Evolutionary conservation across 2,329 filamentous ascomycete genomes (phyloP).

Genomic region (Trichophyton schoenleinii): DNA sequence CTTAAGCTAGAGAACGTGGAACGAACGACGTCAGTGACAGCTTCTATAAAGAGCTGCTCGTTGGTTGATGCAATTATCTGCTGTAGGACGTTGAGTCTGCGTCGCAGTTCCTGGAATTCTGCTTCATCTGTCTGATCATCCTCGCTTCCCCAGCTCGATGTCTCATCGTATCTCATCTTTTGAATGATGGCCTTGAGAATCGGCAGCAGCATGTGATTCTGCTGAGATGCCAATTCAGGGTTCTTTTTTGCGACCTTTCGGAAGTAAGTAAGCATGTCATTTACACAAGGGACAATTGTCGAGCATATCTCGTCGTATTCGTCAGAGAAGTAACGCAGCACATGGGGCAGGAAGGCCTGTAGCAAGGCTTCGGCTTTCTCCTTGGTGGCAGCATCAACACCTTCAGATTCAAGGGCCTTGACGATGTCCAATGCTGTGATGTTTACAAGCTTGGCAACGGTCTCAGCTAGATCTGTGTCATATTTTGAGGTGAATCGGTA

Average conservation of each 20-base stretch:
- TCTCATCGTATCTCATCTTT: slow-evolving; percentile 98
- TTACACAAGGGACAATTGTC: slow-evolving; percentile 83
- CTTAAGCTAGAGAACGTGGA: slow-evolving; percentile 73
- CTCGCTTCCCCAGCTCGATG: slow-evolving; percentile 81
- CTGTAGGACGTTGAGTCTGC: slow-evolving; percentile 77
- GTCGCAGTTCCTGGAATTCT: slow-evolving; percentile 89
- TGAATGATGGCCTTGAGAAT: slow-evolving; percentile 83
- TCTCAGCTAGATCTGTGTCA: slow-evolving; percentile 89
- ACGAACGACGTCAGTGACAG: slow-evolving; percentile 75
- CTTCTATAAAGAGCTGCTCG: slow-evolving; percentile 75
- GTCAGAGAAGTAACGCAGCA: slow-evolving; percentile 90
- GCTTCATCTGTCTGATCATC: slow-evolving; percentile 94
- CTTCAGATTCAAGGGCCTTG: slow-evolving; percentile 63
- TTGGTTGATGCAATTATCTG: slow-evolving; percentile 86
- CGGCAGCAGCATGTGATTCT: slow-evolving; percentile 70
- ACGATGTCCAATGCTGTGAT: slow-evolving; percentile 78
- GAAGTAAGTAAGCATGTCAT: slow-evolving; percentile 81
- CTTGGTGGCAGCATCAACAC: slow-evolving; percentile 48
- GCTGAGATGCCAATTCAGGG: slow-evolving; percentile 55
- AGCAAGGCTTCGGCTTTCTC: slow-evolving; percentile 69
- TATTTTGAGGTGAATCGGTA: slow-evolving; percentile 72
- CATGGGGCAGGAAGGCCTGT: slow-evolving; percentile 69
- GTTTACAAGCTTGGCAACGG: slow-evolving; percentile 90
- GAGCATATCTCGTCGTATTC: slow-evolving; percentile 98
- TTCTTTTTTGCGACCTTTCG: slow-evolving; percentile 59